Conservation (phyloP, 805 yeast genomes). For the Pichia phayaonensis region DNA sequence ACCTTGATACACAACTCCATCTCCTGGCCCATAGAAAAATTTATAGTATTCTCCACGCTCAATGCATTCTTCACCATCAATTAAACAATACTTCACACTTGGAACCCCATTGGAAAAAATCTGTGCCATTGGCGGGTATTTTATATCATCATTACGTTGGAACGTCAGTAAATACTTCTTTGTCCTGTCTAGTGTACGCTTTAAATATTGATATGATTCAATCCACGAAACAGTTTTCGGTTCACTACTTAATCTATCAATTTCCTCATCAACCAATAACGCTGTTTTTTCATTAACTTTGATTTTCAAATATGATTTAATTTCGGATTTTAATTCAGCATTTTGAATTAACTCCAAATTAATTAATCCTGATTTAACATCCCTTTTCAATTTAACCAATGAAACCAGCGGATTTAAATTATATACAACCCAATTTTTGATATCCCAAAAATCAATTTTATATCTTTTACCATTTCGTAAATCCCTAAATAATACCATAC, state of each 20-base stretch:
- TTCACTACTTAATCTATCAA: constrained; percentile 10
- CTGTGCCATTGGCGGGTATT: constrained; percentile 77
- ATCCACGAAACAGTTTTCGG: constrained; percentile 1
- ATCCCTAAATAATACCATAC: constrained; percentile 70
- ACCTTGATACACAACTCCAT: constrained; percentile 81
- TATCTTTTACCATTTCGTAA: constrained; percentile 41
- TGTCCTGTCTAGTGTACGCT: constrained; percentile 52
- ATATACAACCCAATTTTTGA: constrained; percentile 71
- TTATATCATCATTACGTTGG: constrained; percentile 37
- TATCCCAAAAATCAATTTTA: constrained; percentile 65
- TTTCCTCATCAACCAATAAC: constrained; percentile 5
- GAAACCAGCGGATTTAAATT: constrained; percentile 70
- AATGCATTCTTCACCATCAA: constrained; percentile 53
- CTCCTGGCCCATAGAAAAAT: constrained; percentile 84
- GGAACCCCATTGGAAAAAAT: constrained; percentile 81
- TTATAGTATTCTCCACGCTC: constrained; percentile 65
- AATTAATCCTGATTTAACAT: constrained; percentile 2
- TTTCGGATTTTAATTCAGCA: neutral
- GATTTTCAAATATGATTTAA: constrained; percentile 3
- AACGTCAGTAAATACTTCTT: constrained; percentile 50
- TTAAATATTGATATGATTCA: constrained; percentile 43
- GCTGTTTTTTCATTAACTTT: constrained; percentile 5
- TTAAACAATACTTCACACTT: constrained; percentile 74
- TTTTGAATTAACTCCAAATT: neutral
- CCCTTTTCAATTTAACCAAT: constrained; percentile 16